Evolutionary conservation across 345 rosid species (phyloP).

Genomic region (Linum trigynum): DNA sequence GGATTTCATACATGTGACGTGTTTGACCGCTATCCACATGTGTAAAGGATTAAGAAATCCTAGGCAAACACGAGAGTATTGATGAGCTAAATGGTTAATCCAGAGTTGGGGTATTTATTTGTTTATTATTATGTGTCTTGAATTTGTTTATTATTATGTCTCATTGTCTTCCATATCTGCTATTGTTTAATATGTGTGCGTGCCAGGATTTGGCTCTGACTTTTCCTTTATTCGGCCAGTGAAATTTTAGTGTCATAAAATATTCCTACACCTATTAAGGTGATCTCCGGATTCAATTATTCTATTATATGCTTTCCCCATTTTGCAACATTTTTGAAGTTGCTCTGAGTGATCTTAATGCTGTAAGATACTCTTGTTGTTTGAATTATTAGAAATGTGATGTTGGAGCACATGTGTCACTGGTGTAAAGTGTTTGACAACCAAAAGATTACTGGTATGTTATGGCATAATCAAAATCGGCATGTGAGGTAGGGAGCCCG

Average conservation of each 20-base stretch:
- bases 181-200: neutral
- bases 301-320: neutral
- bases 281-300: neutral
- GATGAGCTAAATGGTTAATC: neutral
- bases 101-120: neutral
- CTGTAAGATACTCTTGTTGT: no score
- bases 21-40: neutral
- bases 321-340: neutral
- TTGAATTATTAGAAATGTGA: no score
- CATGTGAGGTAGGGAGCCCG: neutral
- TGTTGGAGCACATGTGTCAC: no score
- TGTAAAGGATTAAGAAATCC: no score
- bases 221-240: neutral
- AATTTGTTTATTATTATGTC: no score
- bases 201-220: neutral
- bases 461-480: neutral
- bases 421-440: no score
- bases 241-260: neutral
- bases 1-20: neutral
- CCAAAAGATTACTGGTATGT: no score
- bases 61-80: no score
- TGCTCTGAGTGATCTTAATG: no score
- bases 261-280: no score
- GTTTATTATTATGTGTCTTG: neutral
- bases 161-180: neutral